Conservation (phyloP, 768 basidiomycete genomes). For the Hemileccinum impolitum region DNA sequence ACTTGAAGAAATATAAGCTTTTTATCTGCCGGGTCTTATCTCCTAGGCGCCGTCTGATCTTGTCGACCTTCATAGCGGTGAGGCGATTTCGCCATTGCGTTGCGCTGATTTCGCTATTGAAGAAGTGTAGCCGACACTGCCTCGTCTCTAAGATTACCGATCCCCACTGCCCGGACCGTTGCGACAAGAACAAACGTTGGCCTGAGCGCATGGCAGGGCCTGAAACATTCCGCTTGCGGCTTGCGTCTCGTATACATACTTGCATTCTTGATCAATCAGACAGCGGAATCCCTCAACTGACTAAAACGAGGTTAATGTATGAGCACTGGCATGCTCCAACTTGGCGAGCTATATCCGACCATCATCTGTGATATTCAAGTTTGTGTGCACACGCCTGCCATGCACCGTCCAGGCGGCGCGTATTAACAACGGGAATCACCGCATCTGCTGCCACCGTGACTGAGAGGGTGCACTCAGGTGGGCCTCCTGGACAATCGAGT, state of each 20-base stretch:
- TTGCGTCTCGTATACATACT: slow-evolving; percentile 1
- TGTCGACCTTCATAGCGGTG: slow-evolving; percentile 3
- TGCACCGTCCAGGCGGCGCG: slow-evolving; percentile 17
- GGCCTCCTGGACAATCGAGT: no score
- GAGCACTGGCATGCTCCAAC: neutral
- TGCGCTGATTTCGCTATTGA: slow-evolving; percentile 30
- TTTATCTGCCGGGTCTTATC: slow-evolving; percentile 17
- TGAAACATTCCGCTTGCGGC: neutral
- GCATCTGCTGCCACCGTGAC: no score
- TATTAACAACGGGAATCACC: slow-evolving; percentile 9
- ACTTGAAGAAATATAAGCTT: neutral
- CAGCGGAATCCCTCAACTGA: no score
- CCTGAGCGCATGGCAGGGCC: neutral
- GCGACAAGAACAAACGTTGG: no score
- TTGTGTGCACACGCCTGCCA: no score
- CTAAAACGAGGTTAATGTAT: neutral
- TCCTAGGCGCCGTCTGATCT: neutral
- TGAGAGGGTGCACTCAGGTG: no score
- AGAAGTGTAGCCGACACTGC: neutral
- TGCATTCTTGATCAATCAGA: no score
- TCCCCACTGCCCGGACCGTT: neutral
- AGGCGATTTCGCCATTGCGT: slow-evolving; percentile 27
- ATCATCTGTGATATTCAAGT: no score
- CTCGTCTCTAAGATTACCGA: neutral
- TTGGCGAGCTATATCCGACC: no score